Evolutionary conservation across 495 filamentous ascomycete species (phyloP).

Genomic region (Lophium mytilinum): DNA sequence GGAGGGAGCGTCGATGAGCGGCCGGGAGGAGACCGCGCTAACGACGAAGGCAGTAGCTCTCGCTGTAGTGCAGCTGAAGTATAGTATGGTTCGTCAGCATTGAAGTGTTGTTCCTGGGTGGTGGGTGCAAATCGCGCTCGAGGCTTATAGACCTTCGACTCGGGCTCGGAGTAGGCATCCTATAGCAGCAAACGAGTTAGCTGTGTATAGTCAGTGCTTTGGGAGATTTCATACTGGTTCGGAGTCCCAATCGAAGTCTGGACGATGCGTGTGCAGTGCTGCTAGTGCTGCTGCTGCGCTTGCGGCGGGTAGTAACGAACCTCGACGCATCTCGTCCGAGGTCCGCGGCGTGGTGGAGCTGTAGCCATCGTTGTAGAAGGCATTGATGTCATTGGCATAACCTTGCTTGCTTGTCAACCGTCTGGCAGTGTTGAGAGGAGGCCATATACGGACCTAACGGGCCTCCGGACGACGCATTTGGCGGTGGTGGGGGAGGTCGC

Average conservation of each 20-base stretch:
- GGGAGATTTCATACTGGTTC: constrained; percentile 51
- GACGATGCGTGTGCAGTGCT: constrained; percentile 75
- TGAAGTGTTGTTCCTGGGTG: constrained; percentile 22
- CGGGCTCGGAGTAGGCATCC: constrained; percentile 68
- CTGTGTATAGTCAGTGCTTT: background rate
- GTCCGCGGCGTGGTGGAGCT: constrained; percentile 64
- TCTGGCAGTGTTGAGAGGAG: constrained; percentile 13
- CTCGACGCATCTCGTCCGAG: constrained; percentile 63
- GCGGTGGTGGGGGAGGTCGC: constrained; percentile 51
- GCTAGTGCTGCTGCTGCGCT: constrained; percentile 81
- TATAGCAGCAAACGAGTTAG: constrained; percentile 32
- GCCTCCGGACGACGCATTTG: constrained; percentile 20
- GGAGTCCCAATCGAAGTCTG: constrained; percentile 75
- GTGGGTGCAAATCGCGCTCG: constrained; percentile 25
- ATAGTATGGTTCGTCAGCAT: constrained; percentile 26
- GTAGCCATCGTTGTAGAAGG: constrained; percentile 48
- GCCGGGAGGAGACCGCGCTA: constrained; percentile 72
- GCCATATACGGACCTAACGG: constrained; percentile 23
- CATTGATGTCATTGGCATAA: constrained; percentile 31
- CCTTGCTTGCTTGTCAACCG: constrained; percentile 21
- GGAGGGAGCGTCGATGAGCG: constrained; percentile 82
- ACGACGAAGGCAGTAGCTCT: constrained; percentile 72
- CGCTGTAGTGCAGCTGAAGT: constrained; percentile 52
- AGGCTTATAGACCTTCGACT: constrained; percentile 41
- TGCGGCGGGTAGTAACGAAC: constrained; percentile 56